phyloP scores from a whole-genome alignment of 495 filamentous ascomycete genomes.

The Collariella sp. region DNA sequence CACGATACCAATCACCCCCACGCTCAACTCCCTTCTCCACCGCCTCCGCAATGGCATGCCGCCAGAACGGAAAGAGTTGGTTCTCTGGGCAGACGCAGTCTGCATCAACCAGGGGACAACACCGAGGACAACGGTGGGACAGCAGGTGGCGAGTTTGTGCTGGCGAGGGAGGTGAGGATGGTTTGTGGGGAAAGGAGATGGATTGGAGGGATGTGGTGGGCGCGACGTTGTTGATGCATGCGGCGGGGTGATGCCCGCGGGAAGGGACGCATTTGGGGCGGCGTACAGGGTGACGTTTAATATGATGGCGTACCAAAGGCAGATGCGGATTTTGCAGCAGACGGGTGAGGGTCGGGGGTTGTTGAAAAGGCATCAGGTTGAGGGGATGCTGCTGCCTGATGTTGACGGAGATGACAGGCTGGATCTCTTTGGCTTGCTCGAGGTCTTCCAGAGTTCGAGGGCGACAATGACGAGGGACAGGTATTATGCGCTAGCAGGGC shows the following conservation, averaged over 20 bases:
- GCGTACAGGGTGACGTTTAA: background rate
- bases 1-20: background rate
- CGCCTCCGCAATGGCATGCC: background rate
- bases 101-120: slow-evolving; percentile 6
- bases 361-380: too few species aligned
- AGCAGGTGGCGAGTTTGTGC: slow-evolving; percentile 5
- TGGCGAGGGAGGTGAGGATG: background rate
- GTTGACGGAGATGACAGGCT: too few species aligned
- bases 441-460: background rate
- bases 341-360: background rate
- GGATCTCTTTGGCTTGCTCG: background rate
- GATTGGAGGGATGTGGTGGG: slow-evolving; percentile 3
- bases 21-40: background rate
- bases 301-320: background rate
- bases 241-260: background rate
- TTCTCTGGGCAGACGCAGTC: slow-evolving; percentile 4
- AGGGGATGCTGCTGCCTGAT: background rate
- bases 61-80: background rate
- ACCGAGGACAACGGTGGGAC: background rate
- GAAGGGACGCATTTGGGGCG: background rate
- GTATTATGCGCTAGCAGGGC: background rate
- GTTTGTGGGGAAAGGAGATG: background rate
- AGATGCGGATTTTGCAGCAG: background rate
- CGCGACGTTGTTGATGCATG: background rate
- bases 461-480: background rate